Conservation (phyloP, 257 asterid species). For the Voacanga thouarsii region DNA sequence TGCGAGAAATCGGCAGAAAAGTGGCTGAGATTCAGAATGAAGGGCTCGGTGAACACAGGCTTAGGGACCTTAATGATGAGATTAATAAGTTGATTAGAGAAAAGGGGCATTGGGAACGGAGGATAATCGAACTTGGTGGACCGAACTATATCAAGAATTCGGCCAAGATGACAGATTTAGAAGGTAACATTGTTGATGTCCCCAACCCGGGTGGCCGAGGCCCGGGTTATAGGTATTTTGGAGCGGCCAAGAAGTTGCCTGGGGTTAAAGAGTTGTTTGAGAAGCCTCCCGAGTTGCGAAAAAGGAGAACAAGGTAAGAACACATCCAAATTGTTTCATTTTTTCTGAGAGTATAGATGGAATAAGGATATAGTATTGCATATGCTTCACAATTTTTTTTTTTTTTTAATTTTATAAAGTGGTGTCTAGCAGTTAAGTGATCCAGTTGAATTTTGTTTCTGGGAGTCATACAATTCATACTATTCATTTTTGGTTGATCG, state of each 20-base stretch:
- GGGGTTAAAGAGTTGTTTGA: constrained; percentile 92
- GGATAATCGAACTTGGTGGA: constrained; percentile 91
- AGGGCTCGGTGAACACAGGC: constrained; percentile 86
- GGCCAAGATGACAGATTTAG: constrained; percentile 97
- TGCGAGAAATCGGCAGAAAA: constrained; percentile 92
- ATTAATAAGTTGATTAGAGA: constrained; percentile 91
- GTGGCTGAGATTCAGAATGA: constrained; percentile 94
- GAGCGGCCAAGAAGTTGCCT: constrained; percentile 96
- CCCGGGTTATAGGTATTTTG: constrained; percentile 92
- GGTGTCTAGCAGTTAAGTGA: no score
- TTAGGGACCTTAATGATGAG: constrained; percentile 90
- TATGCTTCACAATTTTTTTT: no score
- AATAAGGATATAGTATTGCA: no score
- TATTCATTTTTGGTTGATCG: not conserved
- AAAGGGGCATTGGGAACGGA: constrained; percentile 85
- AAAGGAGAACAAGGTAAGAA: constrained; percentile 77
- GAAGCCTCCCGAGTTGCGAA: constrained; percentile 93
- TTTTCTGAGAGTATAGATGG: no score
- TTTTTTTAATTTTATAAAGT: no score
- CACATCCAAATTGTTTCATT: no score
- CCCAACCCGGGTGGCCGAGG: constrained; percentile 98
- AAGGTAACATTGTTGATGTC: constrained; percentile 91
- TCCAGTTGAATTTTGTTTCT: not conserved
- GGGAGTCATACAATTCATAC: not conserved
- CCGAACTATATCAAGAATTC: constrained; percentile 61